Conservation (phyloP, 305 asterid genomes). For the Rubia tinctorum region DNA sequence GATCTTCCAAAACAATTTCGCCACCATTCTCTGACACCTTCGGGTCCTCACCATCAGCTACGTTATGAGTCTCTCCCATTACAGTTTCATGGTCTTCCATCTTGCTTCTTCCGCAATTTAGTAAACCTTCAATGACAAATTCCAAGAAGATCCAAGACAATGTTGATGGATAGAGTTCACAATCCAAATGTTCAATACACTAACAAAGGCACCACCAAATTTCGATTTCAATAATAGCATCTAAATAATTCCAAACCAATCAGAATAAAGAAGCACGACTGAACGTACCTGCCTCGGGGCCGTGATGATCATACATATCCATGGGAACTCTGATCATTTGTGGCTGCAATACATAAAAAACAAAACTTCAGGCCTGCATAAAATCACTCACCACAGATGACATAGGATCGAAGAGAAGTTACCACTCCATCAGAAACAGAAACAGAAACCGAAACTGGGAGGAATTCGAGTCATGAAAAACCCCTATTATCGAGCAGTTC, state of each 20-base stretch:
- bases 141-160: not conserved
- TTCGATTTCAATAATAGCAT: not conserved
- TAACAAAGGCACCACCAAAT: not conserved
- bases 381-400: not conserved
- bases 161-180: not conserved
- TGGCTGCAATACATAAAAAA: not conserved
- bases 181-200: not conserved
- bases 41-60: slow-evolving; percentile 50
- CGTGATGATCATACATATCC: not conserved
- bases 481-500: slow-evolving; percentile 3
- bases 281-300: not conserved
- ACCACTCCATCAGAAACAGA: not conserved
- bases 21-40: slow-evolving; percentile 47
- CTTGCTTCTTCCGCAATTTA: slow-evolving; percentile 21
- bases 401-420: not conserved
- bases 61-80: slow-evolving; percentile 44
- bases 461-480: slow-evolving; percentile 2
- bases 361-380: not conserved
- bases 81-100: slow-evolving; percentile 62
- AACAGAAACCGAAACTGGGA: not conserved
- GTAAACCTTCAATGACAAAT: slow-evolving; percentile 1
- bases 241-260: not conserved
- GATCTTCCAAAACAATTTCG: slow-evolving; percentile 38
- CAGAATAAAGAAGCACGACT: not conserved
- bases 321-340: not conserved